Evolutionary conservation across 2,329 filamentous ascomycete genomes (phyloP), one percentile per base, ranked within the genome.

Genomic region (Bipolaris cookei): DNA sequence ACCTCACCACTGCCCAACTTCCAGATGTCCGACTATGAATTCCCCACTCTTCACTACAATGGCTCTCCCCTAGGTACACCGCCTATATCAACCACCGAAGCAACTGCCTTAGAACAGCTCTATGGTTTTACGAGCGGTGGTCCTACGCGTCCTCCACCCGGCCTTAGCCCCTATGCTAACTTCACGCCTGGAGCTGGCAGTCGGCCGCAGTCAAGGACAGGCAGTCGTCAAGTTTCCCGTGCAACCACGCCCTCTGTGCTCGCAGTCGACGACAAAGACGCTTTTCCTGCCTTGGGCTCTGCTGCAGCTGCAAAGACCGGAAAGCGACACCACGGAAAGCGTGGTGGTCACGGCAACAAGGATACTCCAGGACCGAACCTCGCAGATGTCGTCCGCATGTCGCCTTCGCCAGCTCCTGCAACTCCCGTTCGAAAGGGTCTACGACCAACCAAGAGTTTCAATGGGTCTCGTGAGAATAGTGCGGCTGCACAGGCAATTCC

Each of bases 301-400:
- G 90, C 86, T 25, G 83, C 86, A 48, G 85, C 85, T 18, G 80
- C 84, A 23, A 95, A 95, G 75, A 86, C 87, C 50, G 88, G 86
- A 52, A 97, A 97, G 79, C 96, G 97, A 71, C 91, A 96, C 72
- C 92, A 97, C 73, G 93, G 92, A 34, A 97, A 97, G 78, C 87
- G 93, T 56, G 91, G 91, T 44, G 90, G 90, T 0, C 91, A 96
- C 72, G 88, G 89, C 16, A 72, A 75, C 10, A 89, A 86, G 58
- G 82, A 80, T 34, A 75, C 84, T 0, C 49, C 57, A 1, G 64
- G 55, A 6, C 88, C 92, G 1, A 92, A 87, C 18, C 81, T 99
- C 49, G 94, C 94, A 34, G 95, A 98, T 76, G 90, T 98, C 56
- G 92, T 98, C 56, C 95, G 94, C 74, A 96, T 97, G 90, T 91